Conservation (phyloP, 1,139 yeast genomes). For the Suhomyces ambrosiae region DNA sequence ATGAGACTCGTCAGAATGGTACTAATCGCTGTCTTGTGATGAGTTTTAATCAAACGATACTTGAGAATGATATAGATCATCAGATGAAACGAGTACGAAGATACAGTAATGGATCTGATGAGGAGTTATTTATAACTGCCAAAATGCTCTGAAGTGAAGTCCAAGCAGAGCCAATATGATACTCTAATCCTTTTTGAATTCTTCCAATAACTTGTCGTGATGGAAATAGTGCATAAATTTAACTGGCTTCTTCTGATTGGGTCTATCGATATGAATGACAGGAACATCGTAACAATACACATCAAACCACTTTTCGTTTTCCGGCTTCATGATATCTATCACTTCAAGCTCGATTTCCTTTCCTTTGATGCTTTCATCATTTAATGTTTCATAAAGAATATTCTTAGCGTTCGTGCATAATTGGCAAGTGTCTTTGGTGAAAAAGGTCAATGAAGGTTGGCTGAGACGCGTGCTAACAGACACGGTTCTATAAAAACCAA, state of each 20-base stretch:
- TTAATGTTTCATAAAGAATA: conserved; percentile 47
- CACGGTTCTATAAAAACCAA: not conserved
- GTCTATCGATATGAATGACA: conserved; percentile 71
- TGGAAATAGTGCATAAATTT: conserved; percentile 80
- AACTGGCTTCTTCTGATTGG: conserved; percentile 46
- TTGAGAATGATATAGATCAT: not conserved
- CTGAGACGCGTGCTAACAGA: conserved; percentile 2
- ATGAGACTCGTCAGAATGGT: too few relatives aligned
- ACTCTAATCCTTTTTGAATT: conserved; percentile 27
- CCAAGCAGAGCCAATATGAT: too few relatives aligned
- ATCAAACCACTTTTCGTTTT: conserved; percentile 75
- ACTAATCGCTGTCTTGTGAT: too few relatives aligned
- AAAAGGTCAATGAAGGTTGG: conserved; percentile 51
- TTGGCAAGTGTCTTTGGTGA: conserved; percentile 78
- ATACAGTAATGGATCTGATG: too few relatives aligned
- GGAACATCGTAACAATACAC: conserved; percentile 89
- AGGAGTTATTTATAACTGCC: too few relatives aligned
- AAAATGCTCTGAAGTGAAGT: too few relatives aligned
- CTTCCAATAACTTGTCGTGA: conserved; percentile 57
- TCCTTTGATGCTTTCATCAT: conserved; percentile 23
- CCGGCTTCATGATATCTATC: conserved; percentile 70
- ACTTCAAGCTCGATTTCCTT: conserved; percentile 41
- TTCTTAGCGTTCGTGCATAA: conserved; percentile 73
- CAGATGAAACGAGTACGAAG: not conserved
- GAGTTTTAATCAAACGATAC: not conserved